Percentiles rank a stretch among this genome's conserved stretches.
phyloP scores from a whole-genome alignment of 129 eudicot species.

The Kitagawia praeruptora region DNA sequence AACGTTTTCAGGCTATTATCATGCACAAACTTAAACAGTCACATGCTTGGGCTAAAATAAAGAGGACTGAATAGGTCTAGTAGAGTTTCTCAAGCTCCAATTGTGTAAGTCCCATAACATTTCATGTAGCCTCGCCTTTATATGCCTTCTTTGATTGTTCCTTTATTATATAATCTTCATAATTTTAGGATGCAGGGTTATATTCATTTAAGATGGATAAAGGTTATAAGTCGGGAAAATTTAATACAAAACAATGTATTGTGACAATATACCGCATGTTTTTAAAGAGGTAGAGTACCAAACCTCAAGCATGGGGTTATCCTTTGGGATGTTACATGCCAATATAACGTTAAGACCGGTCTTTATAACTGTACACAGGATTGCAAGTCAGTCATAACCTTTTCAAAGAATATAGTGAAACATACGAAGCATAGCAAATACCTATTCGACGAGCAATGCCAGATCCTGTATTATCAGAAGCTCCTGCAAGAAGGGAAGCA shows the following conservation, averaged over 20 bases:
- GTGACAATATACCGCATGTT: not conserved
- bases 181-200: not conserved
- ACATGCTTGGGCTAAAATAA: not conserved
- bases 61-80: not conserved
- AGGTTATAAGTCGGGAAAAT: not conserved
- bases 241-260: not conserved
- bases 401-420: conserved; percentile 3
- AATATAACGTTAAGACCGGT: conserved; percentile 67
- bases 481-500: conserved; percentile 64
- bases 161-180: not conserved
- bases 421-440: conserved; percentile 6
- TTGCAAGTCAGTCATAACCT: conserved; percentile 17
- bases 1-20: not conserved
- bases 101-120: not conserved
- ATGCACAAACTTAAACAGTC: not conserved
- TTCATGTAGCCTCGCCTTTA: not conserved
- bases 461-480: conserved; percentile 82
- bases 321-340: conserved; percentile 87
- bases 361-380: conserved; percentile 44
- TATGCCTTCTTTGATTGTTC: not conserved
- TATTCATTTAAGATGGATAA: not conserved
- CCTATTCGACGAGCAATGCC: conserved; percentile 83
- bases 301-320: conserved; percentile 83
- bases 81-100: not conserved
- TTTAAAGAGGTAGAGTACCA: conserved; percentile 16